Evolutionary conservation across 2,329 filamentous ascomycete species (phyloP), one percentile per base, ranked within the genome.

Genomic region (Nemania abortiva): DNA sequence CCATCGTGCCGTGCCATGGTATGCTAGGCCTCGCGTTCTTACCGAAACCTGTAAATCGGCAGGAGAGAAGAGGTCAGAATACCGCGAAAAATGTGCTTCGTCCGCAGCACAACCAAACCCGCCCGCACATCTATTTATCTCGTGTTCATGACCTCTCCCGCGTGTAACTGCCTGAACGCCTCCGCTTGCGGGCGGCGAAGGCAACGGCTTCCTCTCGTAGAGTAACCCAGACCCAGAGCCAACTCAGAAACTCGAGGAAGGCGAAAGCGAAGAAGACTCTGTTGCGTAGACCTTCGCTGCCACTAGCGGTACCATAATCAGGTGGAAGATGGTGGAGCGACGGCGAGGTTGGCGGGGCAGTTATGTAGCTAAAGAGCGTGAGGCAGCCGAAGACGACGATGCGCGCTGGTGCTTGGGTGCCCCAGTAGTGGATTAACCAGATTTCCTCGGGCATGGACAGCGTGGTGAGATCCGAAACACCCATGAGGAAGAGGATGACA

Each of bases 211-310:
- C 91, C 76, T 94, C 91, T 61, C 89, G 84, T 74, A 94, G 79
- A 4, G 89, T 91, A 34, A 91, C 85, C 85, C 90, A 93, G 27
- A 89, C 89, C 94, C 94, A 97, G 80, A 97, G 94, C 93, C 94
- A 97, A 70, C 88, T 87, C 73, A 93, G 85, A 79, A 93, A 88
- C 84, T 98, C 95, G 77, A 97, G 77, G 76, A 97, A 96, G 9
- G 89, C 90, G 81, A 94, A 96, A 0, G 92, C 90, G 78, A 98
- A 97, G 49, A 97, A 89, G 49, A 97, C 84, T 59, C 93, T 88
- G 78, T 97, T 97, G 83, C 95, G 94, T 75, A 97, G 81, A 27
- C 88, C 87, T 70, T 94, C 91, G 58, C 89, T 84, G 71, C 82
- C 89, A 77, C 79, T 76, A 57, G 79, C 77, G 39, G 82, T 79